Percentiles rank a stretch among this genome's conserved stretches.
Evolutionary conservation across 495 filamentous ascomycete species (phyloP).

Genomic region (Pyrenula massariospora): DNA sequence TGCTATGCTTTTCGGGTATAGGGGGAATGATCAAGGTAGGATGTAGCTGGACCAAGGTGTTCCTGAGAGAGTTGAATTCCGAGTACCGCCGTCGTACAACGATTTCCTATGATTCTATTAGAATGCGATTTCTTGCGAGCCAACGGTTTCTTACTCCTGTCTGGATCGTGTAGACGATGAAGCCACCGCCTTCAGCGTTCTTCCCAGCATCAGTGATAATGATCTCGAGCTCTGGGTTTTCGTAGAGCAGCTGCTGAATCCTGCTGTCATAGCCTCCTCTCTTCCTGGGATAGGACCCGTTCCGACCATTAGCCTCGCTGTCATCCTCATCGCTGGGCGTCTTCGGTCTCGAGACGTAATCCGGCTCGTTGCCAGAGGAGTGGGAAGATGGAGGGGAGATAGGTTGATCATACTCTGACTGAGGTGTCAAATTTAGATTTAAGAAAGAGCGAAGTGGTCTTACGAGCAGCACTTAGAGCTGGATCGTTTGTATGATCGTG

Average conservation of each 20-base stretch:
- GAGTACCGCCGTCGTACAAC: conserved; percentile 93
- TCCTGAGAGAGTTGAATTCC: conserved; percentile 86
- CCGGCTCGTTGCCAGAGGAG: conserved; percentile 38
- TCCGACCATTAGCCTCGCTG: conserved; percentile 38
- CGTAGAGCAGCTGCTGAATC: conserved; percentile 91
- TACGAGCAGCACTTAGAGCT: conserved; percentile 46
- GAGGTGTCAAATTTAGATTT: conserved; percentile 1
- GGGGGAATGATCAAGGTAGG: conserved; percentile 91
- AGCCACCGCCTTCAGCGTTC: conserved; percentile 78
- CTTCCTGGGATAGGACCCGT: conserved; percentile 28
- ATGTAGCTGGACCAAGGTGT: conserved; percentile 79
- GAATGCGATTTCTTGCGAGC: conserved; percentile 3
- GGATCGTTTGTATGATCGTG: conserved; percentile 65
- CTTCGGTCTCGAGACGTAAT: conserved; percentile 41
- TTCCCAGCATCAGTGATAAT: conserved; percentile 90
- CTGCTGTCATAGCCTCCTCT: conserved; percentile 89
- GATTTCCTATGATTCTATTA: conserved; percentile 52
- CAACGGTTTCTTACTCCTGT: conserved; percentile 60
- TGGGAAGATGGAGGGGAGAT: conserved; percentile 33
- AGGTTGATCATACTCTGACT: conserved; percentile 21
- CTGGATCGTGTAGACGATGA: conserved; percentile 92
- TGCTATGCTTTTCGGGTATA: conserved; percentile 95
- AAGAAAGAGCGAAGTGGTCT: conserved; percentile 7
- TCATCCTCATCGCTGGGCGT: conserved; percentile 52
- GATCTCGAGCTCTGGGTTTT: conserved; percentile 81